phyloP scores from a whole-genome alignment of 805 yeast genomes.

The Pichia gijzeniarum region DNA sequence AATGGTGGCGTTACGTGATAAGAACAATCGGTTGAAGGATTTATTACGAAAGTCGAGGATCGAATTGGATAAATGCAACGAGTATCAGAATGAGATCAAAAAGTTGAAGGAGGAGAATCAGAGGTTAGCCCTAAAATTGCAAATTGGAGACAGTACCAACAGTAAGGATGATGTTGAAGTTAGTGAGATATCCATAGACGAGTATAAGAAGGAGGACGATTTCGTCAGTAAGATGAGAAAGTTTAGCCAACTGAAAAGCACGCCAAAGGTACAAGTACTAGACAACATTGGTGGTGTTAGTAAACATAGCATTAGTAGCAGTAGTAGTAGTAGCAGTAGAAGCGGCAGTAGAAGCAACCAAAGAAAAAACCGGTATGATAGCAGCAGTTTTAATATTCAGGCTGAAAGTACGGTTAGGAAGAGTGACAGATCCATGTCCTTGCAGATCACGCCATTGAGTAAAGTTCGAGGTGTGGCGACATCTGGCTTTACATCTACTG shows the following conservation, averaged over 20 bases:
- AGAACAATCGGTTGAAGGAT: conserved; percentile 5
- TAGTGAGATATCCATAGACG: neutral
- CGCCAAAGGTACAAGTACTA: neutral
- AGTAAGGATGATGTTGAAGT: neutral
- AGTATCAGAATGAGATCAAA: conserved; percentile 3
- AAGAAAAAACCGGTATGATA: no score
- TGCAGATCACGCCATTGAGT: neutral
- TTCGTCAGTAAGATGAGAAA: conserved; percentile 4
- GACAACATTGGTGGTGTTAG: no score
- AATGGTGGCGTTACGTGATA: neutral
- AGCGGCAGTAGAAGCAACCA: no score
- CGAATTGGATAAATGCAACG: conserved; percentile 8
- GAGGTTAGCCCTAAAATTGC: conserved; percentile 1
- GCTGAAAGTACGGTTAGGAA: conserved; percentile 6
- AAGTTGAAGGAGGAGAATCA: conserved; percentile 3
- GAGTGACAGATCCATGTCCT: conserved; percentile 1
- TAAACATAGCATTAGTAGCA: neutral
- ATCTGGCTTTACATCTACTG: no score
- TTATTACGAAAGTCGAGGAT: conserved; percentile 6
- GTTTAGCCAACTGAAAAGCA: conserved; percentile 2
- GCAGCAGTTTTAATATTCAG: conserved; percentile 5
- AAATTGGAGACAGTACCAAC: conserved; percentile 1
- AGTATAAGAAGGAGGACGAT: neutral
- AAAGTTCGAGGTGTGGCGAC: neutral
- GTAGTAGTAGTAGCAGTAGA: neutral